phyloP scores from a whole-genome alignment of 2,329 filamentous ascomycete species.

The Pleomassaria siparia region DNA sequence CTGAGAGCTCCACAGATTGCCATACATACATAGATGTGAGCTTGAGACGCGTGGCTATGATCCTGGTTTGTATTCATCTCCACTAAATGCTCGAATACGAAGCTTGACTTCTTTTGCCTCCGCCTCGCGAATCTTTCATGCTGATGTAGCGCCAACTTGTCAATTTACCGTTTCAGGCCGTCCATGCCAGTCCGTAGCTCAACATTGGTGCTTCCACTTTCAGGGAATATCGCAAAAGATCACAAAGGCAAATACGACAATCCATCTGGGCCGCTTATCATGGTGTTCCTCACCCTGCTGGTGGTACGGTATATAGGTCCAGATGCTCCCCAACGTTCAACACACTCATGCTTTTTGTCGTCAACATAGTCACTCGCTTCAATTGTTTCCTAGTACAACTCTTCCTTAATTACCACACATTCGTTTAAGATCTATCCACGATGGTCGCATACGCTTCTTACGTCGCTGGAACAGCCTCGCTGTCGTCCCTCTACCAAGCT shows the following conservation, averaged over 20 bases:
- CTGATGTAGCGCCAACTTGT: not conserved
- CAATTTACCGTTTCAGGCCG: slow-evolving; percentile 3
- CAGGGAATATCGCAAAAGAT: not conserved
- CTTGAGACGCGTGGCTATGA: slow-evolving; percentile 4
- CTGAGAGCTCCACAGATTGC: not conserved
- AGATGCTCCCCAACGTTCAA: slow-evolving; percentile 2
- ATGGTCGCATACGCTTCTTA: slow-evolving; percentile 35
- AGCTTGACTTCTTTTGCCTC: slow-evolving; percentile 4
- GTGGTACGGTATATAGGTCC: slow-evolving; percentile 7
- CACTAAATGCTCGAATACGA: slow-evolving; percentile 8
- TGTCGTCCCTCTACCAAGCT: slow-evolving; percentile 21
- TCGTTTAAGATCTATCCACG: slow-evolving; percentile 14
- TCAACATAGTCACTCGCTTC: slow-evolving; percentile 15
- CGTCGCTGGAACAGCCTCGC: slow-evolving; percentile 20
- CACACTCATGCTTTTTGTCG: slow-evolving; percentile 4
- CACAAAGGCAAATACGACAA: not conserved
- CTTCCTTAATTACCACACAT: slow-evolving; percentile 9
- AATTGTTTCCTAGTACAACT: slow-evolving; percentile 5
- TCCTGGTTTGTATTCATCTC: slow-evolving; percentile 11
- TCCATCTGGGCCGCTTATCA: no score
- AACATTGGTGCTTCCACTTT: not conserved
- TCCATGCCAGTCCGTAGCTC: not conserved
- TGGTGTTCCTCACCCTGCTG: no score
- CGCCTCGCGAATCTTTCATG: slow-evolving; percentile 1
- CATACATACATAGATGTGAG: not conserved